Conservation (phyloP, 345 rosid genomes). For the Linum trigynum region DNA sequence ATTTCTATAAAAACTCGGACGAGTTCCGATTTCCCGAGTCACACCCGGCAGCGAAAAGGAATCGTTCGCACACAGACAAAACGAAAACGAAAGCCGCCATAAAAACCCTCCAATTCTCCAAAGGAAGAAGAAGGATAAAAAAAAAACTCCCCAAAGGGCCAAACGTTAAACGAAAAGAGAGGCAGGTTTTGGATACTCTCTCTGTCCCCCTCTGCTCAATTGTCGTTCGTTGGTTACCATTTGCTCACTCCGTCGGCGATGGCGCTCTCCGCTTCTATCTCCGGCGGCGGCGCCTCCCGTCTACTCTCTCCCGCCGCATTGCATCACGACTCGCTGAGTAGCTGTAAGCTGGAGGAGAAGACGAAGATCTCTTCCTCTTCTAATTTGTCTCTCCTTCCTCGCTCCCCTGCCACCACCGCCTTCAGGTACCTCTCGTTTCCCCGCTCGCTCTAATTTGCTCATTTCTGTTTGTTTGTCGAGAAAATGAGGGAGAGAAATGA, state of each 20-base stretch:
- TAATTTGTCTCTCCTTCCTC: constrained; percentile 9
- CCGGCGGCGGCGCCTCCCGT: constrained; percentile 6
- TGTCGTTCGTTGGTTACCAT: too few species aligned
- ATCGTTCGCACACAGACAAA: too few species aligned
- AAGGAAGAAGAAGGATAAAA: too few species aligned
- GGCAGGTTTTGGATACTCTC: too few species aligned
- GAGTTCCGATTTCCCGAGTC: too few species aligned
- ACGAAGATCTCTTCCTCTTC: neutral
- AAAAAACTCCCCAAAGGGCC: too few species aligned
- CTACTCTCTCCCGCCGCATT: constrained; percentile 12
- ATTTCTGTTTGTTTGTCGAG: constrained; percentile 10
- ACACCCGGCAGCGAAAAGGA: too few species aligned
- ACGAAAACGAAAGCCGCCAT: too few species aligned
- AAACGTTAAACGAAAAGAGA: too few species aligned
- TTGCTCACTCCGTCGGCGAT: neutral
- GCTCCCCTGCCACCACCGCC: constrained; percentile 18
- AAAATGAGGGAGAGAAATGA: neutral
- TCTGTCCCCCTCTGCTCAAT: too few species aligned
- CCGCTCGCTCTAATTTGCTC: neutral
- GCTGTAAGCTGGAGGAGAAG: neutral
- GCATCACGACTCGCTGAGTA: neutral
- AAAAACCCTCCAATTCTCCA: too few species aligned
- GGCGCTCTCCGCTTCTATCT: constrained; percentile 30
- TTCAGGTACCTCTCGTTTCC: constrained; percentile 13
- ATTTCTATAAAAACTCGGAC: too few species aligned